Evolutionary conservation across 1,139 yeast genomes (phyloP).

Genomic region (Pichiaceae sp.): DNA sequence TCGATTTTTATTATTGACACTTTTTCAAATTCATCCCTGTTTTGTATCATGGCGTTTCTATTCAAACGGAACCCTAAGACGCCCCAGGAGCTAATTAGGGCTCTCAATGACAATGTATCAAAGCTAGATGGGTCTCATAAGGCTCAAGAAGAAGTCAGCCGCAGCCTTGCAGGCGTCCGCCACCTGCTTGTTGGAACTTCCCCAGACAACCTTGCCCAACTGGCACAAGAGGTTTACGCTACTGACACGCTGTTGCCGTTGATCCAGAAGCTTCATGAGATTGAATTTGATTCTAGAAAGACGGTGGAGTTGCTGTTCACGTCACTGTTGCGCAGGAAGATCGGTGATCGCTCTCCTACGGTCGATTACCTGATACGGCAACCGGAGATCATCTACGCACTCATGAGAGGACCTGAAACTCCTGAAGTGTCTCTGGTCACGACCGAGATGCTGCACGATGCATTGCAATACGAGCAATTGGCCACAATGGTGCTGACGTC

Average conservation of each 20-base stretch:
- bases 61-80: conserved; percentile 91
- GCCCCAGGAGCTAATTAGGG: conserved; percentile 74
- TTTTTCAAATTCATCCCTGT: too few relatives aligned
- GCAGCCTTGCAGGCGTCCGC: conserved; percentile 61
- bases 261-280: conserved; percentile 45
- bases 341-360: conserved; percentile 73
- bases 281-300: conserved; percentile 87
- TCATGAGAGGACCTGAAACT: conserved; percentile 64
- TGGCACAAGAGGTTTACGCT: conserved; percentile 71
- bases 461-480: conserved; percentile 71
- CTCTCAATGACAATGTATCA: conserved; percentile 62
- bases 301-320: conserved; percentile 70
- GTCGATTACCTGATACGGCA: conserved; percentile 70
- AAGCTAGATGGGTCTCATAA: conserved; percentile 59
- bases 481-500: conserved; percentile 46
- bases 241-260: conserved; percentile 61
- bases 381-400: conserved; percentile 54
- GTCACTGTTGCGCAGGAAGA: conserved; percentile 70
- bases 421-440: conserved; percentile 66
- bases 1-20: too few relatives aligned
- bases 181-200: conserved; percentile 61
- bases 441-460: conserved; percentile 79
- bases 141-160: conserved; percentile 69
- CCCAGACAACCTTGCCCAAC: conserved; percentile 65
- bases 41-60: conserved; percentile 91